A percentile compares a stretch with the other conserved stretches of the same genome.
Conservation (phyloP, 306 rosid genomes). For the Cyamopsis tetragonoloba region DNA sequence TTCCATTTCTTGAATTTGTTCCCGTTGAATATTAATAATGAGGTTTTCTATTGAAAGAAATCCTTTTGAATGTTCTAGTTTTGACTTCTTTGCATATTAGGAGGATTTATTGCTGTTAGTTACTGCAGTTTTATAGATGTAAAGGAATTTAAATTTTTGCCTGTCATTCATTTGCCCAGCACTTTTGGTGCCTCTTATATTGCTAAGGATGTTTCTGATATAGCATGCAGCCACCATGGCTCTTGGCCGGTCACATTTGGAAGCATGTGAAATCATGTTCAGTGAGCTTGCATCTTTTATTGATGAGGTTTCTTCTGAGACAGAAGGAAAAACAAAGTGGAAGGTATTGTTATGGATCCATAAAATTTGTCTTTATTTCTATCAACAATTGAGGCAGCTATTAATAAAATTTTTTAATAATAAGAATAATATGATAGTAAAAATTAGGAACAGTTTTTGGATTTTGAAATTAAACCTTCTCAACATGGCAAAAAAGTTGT, state of each 20-base stretch:
- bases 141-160: constrained; percentile 9
- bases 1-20: not conserved
- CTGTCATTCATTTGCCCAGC: not conserved
- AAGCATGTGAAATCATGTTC: constrained; percentile 92
- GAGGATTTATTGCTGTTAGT: not conserved
- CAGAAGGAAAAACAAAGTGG: constrained; percentile 95
- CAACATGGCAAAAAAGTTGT: not conserved
- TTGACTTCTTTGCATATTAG: not conserved
- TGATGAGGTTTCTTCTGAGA: constrained; percentile 84
- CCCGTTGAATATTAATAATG: not conserved
- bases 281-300: constrained; percentile 84
- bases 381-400: not conserved
- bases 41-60: constrained; percentile 1
- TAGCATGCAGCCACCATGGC: constrained; percentile 99
- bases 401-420: not conserved
- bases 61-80: not conserved
- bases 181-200: constrained; percentile 19
- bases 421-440: not conserved
- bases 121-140: constrained; percentile 2
- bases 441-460: not conserved
- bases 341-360: constrained; percentile 57
- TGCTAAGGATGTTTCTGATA: constrained; percentile 33
- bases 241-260: constrained; percentile 95
- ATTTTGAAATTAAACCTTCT: constrained; percentile 13
- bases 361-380: constrained; percentile 4